Conservation (phyloP, 1,284 basidiomycete species). For the Prillingera fragicola region DNA sequence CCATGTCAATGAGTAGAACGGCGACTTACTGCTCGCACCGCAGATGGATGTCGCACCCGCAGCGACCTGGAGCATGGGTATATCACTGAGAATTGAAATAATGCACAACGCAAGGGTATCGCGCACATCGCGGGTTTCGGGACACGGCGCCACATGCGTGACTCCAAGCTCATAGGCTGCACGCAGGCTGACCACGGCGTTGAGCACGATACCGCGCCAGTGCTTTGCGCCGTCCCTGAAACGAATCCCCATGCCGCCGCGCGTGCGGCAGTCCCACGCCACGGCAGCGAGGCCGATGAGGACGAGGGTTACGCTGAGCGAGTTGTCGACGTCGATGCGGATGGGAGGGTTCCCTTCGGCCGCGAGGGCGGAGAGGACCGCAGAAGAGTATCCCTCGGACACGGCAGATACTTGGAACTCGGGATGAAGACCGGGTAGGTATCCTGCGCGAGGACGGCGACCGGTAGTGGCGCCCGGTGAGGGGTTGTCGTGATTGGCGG, state of each 20-base stretch:
- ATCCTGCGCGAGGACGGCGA: slow-evolving; percentile 3
- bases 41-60: slow-evolving; percentile 34
- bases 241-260: slow-evolving; percentile 39
- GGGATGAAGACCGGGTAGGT: slow-evolving; percentile 36
- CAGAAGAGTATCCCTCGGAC: slow-evolving; percentile 32
- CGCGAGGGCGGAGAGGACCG: slow-evolving; percentile 27
- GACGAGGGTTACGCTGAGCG: slow-evolving; percentile 28
- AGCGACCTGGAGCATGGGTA: slow-evolving; percentile 41
- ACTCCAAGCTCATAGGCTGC: slow-evolving; percentile 29
- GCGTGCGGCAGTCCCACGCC: slow-evolving; percentile 40
- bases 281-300: slow-evolving; percentile 35
- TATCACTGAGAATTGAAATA: slow-evolving; percentile 38
- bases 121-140: slow-evolving; percentile 33
- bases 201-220: slow-evolving; percentile 35
- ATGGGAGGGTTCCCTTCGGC: slow-evolving; percentile 21
- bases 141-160: slow-evolving; percentile 13
- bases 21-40: slow-evolving; percentile 26
- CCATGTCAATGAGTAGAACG: neutral
- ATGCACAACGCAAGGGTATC: slow-evolving; percentile 39
- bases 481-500: neutral
- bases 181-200: slow-evolving; percentile 36
- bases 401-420: slow-evolving; percentile 33
- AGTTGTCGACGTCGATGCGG: slow-evolving; percentile 29
- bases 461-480: too few species aligned
- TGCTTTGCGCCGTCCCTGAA: slow-evolving; percentile 37